Evolutionary conservation across 2,329 filamentous ascomycete genomes (phyloP), one percentile per base, ranked within the genome.

Genomic region (Fusarium oxysporum): DNA sequence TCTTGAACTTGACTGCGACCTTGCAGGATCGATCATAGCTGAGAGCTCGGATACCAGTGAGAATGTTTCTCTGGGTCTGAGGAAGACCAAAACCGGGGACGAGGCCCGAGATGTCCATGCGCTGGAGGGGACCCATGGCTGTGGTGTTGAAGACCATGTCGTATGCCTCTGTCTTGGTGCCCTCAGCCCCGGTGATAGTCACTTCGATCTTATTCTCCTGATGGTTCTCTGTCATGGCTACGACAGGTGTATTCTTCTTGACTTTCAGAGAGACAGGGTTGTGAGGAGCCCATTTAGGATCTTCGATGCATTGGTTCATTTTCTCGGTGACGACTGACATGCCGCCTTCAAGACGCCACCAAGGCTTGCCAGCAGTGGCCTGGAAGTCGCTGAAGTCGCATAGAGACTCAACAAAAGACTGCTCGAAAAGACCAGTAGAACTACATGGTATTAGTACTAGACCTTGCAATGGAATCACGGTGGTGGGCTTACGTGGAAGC

Each of bases 101-200:
- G 0, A 75, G 45, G 0, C 62, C 62, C 0, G 45, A 11, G 1
- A 70, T 61, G 1, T 75, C 72, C 65, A 75, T 75, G 0, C 71
- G 56, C 33, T 70, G 65, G 0, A 74, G 54, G 1, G 62, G 65
- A 0, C 61, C 68, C 71, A 74, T 66, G 2, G 72, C 69, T 0
- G 72, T 74, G 0, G 71, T 74, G 60, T 72, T 74, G 32, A 74
- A 74, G 4, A 74, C 72, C 58, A 67, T 70, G 10, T 72, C 62
- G 2, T 74, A 74, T 3, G 32, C 4, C 16, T 44, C 30, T 3
- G 53, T 55, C 11, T 41, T 32, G 0, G 14, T 19, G 0, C 64
- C 33, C 1, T 25, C 23, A 3, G 28, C 16, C 3, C 60, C 63
- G 1, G 44, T 40, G 1, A 51, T 37, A 1, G 60, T 71, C 0